phyloP scores from a whole-genome alignment of 371 early-diverging fungal species.

The Mucor indicus region DNA sequence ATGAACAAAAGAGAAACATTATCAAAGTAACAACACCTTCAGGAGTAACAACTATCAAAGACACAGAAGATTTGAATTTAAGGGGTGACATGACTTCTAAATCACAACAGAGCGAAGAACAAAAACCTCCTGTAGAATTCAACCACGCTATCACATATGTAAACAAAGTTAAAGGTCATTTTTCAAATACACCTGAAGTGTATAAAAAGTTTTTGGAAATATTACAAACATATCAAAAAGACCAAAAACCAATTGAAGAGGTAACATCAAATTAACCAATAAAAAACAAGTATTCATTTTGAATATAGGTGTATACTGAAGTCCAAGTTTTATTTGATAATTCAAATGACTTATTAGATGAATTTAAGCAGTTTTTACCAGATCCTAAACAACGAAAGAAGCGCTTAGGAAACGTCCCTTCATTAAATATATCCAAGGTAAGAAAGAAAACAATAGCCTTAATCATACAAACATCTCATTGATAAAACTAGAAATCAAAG shows the following conservation, averaged over 20 bases:
- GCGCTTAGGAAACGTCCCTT: slow-evolving; percentile 6
- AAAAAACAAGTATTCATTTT: no score
- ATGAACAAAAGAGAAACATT: slow-evolving; percentile 64
- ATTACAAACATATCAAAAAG: slow-evolving; percentile 89
- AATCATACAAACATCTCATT: not conserved
- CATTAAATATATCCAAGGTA: slow-evolving; percentile 16
- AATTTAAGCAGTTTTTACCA: slow-evolving; percentile 95
- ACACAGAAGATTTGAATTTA: slow-evolving; percentile 3
- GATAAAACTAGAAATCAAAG: not conserved
- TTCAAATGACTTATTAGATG: slow-evolving; percentile 85
- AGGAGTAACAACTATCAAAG: slow-evolving; percentile 54
- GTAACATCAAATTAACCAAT: no score
- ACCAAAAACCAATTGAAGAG: slow-evolving; percentile 87
- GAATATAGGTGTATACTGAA: slow-evolving; percentile 61
- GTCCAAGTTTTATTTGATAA: slow-evolving; percentile 81
- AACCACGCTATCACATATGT: slow-evolving; percentile 95
- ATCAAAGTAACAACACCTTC: slow-evolving; percentile 89
- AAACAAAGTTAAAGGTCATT: slow-evolving; percentile 95
- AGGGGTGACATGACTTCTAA: not conserved
- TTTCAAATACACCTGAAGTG: slow-evolving; percentile 73
- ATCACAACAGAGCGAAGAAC: not conserved
- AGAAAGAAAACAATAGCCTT: not conserved
- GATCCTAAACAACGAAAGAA: slow-evolving; percentile 17
- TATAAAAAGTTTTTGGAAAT: slow-evolving; percentile 94
- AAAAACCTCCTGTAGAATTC: slow-evolving; percentile 85